A percentile compares a stretch with the other conserved stretches of the same genome.
phyloP scores from a whole-genome alignment of 805 yeast species.

The Alloascoidea africana region DNA sequence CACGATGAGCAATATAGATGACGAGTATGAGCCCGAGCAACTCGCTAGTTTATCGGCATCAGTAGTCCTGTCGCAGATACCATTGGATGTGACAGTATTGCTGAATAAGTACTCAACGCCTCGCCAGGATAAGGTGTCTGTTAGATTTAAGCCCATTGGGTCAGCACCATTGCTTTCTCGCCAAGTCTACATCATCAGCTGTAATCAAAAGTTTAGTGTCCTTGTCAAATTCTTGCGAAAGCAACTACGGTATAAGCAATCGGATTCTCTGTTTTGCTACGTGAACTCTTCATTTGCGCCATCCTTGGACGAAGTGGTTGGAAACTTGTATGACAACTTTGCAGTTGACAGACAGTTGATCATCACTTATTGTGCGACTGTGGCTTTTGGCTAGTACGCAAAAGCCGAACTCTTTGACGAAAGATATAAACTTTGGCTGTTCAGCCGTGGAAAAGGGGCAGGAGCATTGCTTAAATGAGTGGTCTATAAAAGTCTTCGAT shows the following conservation, averaged over 20 bases:
- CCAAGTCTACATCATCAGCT: slow-evolving; percentile 27
- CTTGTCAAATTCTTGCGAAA: slow-evolving; percentile 27
- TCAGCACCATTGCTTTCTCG: slow-evolving; percentile 33
- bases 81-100: neutral
- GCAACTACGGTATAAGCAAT: slow-evolving; percentile 16
- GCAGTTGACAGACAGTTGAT: slow-evolving; percentile 16
- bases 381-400: slow-evolving; percentile 22
- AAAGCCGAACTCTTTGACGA: no score
- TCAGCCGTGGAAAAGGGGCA: no score
- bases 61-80: neutral
- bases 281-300: slow-evolving; percentile 25
- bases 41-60: neutral
- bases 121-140: slow-evolving; percentile 15
- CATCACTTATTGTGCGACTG: slow-evolving; percentile 18
- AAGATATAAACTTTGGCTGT: no score
- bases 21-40: neutral
- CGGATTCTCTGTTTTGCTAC: slow-evolving; percentile 22
- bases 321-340: slow-evolving; percentile 13
- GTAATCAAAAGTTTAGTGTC: slow-evolving; percentile 28
- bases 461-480: no score
- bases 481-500: no score
- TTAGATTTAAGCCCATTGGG: slow-evolving; percentile 39
- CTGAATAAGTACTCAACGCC: neutral
- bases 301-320: slow-evolving; percentile 19
- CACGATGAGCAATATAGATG: no score